These are phyloP conservation scores for Soucietia sequanensis DNA, from an alignment of 805 yeast genomes.

Conservation along the genomic window DNA sequence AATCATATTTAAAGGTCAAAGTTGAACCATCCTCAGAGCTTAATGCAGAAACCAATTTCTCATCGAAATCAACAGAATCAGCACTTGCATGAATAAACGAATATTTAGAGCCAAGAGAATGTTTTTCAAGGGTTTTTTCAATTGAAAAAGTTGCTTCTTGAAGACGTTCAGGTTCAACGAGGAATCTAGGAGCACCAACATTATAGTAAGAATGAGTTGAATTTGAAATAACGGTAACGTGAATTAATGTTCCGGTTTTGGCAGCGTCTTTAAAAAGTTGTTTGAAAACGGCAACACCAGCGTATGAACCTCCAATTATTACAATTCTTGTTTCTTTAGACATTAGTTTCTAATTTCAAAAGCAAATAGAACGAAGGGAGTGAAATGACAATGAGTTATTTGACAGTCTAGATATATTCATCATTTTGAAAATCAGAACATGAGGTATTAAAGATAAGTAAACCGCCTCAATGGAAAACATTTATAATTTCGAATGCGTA, in stretches of 20 bases:
- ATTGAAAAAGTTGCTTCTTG: conserved; percentile 17
- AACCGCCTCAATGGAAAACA: too few species aligned
- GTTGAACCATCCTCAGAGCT: neutral
- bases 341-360: too few species aligned
- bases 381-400: too few species aligned
- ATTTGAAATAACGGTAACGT: conserved; percentile 25
- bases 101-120: conserved; percentile 12
- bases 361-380: too few species aligned
- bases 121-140: conserved; percentile 14
- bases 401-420: too few species aligned
- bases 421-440: too few species aligned
- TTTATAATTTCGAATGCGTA: too few species aligned
- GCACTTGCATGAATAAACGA: conserved; percentile 25
- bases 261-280: conserved; percentile 9
- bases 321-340: too few species aligned
- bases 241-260: conserved; percentile 8
- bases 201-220: conserved; percentile 23
- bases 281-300: conserved; percentile 27
- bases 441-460: too few species aligned
- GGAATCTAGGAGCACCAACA: conserved; percentile 31
- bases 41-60: conserved; percentile 10
- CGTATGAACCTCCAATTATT: conserved; percentile 39
- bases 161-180: conserved; percentile 21
- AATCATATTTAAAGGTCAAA: conserved; percentile 24
- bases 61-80: conserved; percentile 22